Conservation (phyloP, 2,329 filamentous ascomycete genomes). For the Fusarium humuli region DNA sequence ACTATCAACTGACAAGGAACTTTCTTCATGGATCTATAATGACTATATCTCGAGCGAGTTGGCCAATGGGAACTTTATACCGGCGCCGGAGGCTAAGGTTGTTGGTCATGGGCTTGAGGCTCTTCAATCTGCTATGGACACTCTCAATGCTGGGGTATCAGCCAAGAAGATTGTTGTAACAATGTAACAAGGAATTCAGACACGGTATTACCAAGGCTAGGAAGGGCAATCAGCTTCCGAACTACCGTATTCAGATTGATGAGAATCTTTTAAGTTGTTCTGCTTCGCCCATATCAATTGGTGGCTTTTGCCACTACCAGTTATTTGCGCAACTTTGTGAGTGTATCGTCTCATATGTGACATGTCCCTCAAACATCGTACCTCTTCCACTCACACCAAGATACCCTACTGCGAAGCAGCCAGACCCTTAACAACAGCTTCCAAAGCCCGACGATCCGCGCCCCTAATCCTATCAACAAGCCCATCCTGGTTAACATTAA, state of each 20-base stretch:
- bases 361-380: neutral
- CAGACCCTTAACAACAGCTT: conserved; percentile 46
- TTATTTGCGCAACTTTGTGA: neutral
- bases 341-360: too few relatives aligned
- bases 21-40: conserved; percentile 9
- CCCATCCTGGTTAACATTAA: conserved; percentile 43
- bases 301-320: too few relatives aligned
- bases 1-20: neutral
- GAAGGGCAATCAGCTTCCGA: too few relatives aligned
- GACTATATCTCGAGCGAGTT: neutral
- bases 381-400: too few relatives aligned
- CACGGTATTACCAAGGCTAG: too few relatives aligned
- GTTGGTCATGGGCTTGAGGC: conserved; percentile 2
- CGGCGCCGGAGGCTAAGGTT: neutral
- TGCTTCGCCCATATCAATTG: too few relatives aligned
- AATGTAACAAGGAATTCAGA: too few relatives aligned
- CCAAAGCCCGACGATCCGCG: conserved; percentile 46
- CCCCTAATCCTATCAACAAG: conserved; percentile 48
- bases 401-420: conserved; percentile 20
- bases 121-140: conserved; percentile 9
- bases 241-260: too few relatives aligned
- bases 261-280: too few relatives aligned
- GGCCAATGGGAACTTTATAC: conserved; percentile 4
- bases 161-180: conserved; percentile 18
- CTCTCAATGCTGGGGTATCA: conserved; percentile 4